Evolutionary conservation across 2,329 filamentous ascomycete genomes (phyloP).

Genomic region (Fusarium dimerum): DNA sequence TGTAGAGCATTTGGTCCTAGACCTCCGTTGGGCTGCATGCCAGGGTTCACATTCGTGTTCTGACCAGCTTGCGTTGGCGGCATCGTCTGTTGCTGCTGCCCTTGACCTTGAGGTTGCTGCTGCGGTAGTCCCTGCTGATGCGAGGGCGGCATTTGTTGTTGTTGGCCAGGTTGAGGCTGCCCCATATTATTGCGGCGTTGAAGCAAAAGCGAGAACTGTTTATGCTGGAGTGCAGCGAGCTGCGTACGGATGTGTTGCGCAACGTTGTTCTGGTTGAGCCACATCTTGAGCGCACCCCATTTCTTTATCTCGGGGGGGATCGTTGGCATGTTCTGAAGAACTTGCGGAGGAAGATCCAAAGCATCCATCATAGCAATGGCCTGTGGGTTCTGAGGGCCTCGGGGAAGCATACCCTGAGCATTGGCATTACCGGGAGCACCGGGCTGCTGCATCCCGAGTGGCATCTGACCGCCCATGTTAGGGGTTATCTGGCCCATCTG

Average conservation of each 20-base stretch:
- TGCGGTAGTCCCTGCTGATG: conserved; percentile 18
- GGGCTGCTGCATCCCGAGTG: conserved; percentile 34
- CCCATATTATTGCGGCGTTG: conserved; percentile 29
- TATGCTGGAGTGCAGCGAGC: conserved; percentile 38
- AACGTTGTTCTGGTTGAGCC: conserved; percentile 41
- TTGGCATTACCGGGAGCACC: conserved; percentile 27
- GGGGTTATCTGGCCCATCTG: conserved; percentile 36
- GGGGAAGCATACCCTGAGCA: conserved; percentile 32
- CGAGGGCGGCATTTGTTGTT: conserved; percentile 14
- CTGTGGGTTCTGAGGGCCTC: conserved; percentile 34
- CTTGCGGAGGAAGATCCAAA: conserved; percentile 46
- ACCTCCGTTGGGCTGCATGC: conserved; percentile 21
- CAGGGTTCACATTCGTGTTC: conserved; percentile 28
- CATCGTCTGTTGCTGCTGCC: conserved; percentile 12
- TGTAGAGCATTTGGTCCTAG: conserved; percentile 32
- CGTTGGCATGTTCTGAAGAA: conserved; percentile 33
- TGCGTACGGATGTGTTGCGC: conserved; percentile 33
- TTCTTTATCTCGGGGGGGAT: conserved; percentile 48
- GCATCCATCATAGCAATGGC: conserved; percentile 46
- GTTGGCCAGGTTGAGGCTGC: conserved; percentile 20
- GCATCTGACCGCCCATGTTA: conserved; percentile 32
- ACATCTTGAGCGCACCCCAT: conserved; percentile 49
- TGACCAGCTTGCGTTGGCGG: conserved; percentile 30
- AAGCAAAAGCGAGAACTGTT: conserved; percentile 41
- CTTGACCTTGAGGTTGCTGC: conserved; percentile 6